Evolutionary conservation across 768 basidiomycete genomes (phyloP), one percentile per base, ranked within the genome.

Genomic region (Russula sp.): DNA sequence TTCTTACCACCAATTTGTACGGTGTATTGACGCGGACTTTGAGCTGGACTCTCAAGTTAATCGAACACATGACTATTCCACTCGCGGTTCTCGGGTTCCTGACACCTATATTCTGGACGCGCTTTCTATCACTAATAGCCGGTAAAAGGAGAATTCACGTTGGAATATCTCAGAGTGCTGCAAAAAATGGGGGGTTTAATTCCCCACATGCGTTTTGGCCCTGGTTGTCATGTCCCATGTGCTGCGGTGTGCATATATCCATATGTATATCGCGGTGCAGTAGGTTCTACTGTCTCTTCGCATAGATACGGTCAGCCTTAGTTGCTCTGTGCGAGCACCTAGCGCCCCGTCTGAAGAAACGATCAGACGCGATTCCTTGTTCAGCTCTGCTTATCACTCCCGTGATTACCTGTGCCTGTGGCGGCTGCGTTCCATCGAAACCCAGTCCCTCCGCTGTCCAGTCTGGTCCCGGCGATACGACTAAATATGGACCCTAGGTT

Each of bases 11-110:
- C 30, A 28, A 30, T n/a, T 54, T 13, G 30, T 13, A 34, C 32
- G 34, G 1, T 30, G 32, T 36, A 18, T 30, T 22, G 51, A 55
- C 44, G 46, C 40, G 36, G 82, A 84, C 69, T 83, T 78, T 69
- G 81, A 83, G 64, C 70, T 80, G 60, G 84, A 84, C 70, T 83
- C 83, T 75, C 69, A 71, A 78, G 49, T 83, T 82, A 32, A 79
- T 84, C 18, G 83, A 84, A 72, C 77, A 79, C 3, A 81, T 84
- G 82, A 82, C 82, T 67, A 34, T 52, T 36, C 9, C 26, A 58
- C 20, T 10, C 40, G 10, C 32, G 38, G 11, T 52, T 32, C 36
- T 40, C 32, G 30, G 13, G 48, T 28, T 44, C 34, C 49, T 56
- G 36, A 8, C 52, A 16, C 50, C 56, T 42, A 36, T 16, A 24